Conservation (phyloP, 768 basidiomycete genomes). For the Leccinum broughii region DNA sequence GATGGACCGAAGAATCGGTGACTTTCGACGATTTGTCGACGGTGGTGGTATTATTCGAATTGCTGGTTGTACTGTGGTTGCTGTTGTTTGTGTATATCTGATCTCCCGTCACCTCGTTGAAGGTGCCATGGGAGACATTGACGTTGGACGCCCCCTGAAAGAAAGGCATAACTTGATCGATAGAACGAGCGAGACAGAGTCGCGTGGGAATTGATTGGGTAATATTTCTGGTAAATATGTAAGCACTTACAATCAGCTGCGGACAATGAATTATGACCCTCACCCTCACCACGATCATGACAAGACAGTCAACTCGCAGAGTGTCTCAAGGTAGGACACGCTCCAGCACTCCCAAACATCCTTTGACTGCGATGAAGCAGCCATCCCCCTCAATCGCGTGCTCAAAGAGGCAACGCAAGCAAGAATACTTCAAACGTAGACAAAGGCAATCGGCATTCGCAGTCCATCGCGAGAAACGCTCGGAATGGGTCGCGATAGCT, state of each 20-base stretch:
- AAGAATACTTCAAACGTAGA: conserved; percentile 22
- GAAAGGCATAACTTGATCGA: conserved; percentile 23
- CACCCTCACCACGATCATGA: conserved; percentile 14
- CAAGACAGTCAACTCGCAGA: conserved; percentile 23
- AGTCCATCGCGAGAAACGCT: conserved; percentile 27
- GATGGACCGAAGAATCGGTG: conserved; percentile 27
- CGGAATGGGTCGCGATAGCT: conserved; percentile 36
- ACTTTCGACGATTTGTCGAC: conserved; percentile 15
- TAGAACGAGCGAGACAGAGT: background rate
- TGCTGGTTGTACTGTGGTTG: conserved; percentile 12
- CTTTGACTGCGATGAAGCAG: conserved; percentile 30
- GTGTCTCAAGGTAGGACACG: conserved; percentile 31
- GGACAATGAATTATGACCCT: background rate
- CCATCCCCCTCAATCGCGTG: conserved; percentile 10
- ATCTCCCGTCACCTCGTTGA: conserved; percentile 24
- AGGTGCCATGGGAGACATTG: conserved; percentile 16
- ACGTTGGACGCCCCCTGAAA: conserved; percentile 23
- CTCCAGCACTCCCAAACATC: conserved; percentile 22
- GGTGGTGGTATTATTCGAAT: conserved; percentile 23
- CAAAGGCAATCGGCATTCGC: conserved; percentile 23
- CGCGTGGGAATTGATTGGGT: conserved; percentile 2
- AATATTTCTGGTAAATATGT: background rate
- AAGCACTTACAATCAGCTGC: background rate
- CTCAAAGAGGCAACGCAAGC: conserved; percentile 25
- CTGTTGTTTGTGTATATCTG: conserved; percentile 22